These are phyloP conservation scores for Arachis monticola DNA, from an alignment of 331 rosid genomes.

Conservation along the genomic window DNA sequence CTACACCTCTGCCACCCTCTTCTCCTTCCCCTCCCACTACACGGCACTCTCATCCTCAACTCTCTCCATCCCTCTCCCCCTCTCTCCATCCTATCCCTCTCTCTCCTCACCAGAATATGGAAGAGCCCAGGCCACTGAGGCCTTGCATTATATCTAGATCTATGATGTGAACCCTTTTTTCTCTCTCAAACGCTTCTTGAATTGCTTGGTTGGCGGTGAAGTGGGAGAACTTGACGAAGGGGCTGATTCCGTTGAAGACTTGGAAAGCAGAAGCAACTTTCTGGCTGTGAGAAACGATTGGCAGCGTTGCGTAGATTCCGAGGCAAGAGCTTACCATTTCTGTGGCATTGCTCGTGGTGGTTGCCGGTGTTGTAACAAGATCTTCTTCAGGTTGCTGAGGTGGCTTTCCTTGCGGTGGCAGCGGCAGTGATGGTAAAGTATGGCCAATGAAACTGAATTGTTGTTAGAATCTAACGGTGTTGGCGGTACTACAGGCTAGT, in stretches of 20 bases:
- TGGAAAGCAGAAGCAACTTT: no score
- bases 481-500: slow-evolving; percentile 53
- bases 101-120: slow-evolving; percentile 58
- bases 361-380: neutral
- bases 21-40: no score
- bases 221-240: slow-evolving; percentile 94
- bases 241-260: slow-evolving; percentile 64
- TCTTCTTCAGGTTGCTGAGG: slow-evolving; percentile 45
- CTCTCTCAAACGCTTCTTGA: slow-evolving; percentile 94
- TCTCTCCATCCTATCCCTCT: no score
- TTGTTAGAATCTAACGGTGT: neutral
- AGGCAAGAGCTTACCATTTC: slow-evolving; percentile 74
- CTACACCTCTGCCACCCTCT: no score
- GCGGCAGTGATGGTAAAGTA: slow-evolving; percentile 39
- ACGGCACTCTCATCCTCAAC: no score
- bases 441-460: slow-evolving; percentile 35
- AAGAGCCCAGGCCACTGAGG: slow-evolving; percentile 96
- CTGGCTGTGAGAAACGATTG: no score
- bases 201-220: slow-evolving; percentile 98
- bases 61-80: no score
- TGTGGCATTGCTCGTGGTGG: neutral
- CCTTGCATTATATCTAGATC: slow-evolving; percentile 99
- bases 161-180: slow-evolving; percentile 85
- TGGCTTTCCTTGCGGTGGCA: slow-evolving; percentile 5
- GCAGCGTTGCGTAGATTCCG: slow-evolving; percentile 47